Conservation (phyloP, 352 stramenopile species). For the Globisporangium acanthophoron region DNA sequence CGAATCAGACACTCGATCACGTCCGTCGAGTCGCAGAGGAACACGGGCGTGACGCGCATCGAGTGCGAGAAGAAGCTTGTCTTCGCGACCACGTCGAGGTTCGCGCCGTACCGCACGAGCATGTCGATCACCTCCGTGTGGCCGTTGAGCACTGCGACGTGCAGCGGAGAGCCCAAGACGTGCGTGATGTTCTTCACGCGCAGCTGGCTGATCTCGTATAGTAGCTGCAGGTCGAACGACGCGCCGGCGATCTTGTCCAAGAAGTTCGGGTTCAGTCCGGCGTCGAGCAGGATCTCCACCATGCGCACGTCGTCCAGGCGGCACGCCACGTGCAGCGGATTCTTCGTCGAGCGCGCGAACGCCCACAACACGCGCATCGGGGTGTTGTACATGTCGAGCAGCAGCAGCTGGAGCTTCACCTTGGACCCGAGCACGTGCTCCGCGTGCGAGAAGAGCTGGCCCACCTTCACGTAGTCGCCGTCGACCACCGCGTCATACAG, state of each 20-base stretch:
- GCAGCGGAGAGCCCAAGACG: slow-evolving; percentile 57
- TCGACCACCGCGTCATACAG: slow-evolving; percentile 48
- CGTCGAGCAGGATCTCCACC: slow-evolving; percentile 47
- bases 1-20: slow-evolving; percentile 57
- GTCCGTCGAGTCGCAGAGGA: slow-evolving; percentile 66
- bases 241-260: slow-evolving; percentile 74
- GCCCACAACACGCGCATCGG: slow-evolving; percentile 48
- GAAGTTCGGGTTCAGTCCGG: slow-evolving; percentile 64
- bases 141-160: slow-evolving; percentile 62
- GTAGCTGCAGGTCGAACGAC: slow-evolving; percentile 45
- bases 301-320: slow-evolving; percentile 52
- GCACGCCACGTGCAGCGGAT: slow-evolving; percentile 71
- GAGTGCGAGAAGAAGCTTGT: slow-evolving; percentile 64
- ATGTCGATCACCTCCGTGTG: slow-evolving; percentile 57
- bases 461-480: slow-evolving; percentile 32
- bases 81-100: slow-evolving; percentile 50
- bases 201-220: slow-evolving; percentile 66
- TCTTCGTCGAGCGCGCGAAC: slow-evolving; percentile 64
- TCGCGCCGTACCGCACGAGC: slow-evolving; percentile 48
- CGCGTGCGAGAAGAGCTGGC: slow-evolving; percentile 40
- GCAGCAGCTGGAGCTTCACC: slow-evolving; percentile 50
- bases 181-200: slow-evolving; percentile 63
- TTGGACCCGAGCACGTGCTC: slow-evolving; percentile 55
- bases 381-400: slow-evolving; percentile 72
- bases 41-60: slow-evolving; percentile 66